Evolutionary conservation across 2,329 filamentous ascomycete species (phyloP).

Genomic region (Tolypocladium guangdongense): DNA sequence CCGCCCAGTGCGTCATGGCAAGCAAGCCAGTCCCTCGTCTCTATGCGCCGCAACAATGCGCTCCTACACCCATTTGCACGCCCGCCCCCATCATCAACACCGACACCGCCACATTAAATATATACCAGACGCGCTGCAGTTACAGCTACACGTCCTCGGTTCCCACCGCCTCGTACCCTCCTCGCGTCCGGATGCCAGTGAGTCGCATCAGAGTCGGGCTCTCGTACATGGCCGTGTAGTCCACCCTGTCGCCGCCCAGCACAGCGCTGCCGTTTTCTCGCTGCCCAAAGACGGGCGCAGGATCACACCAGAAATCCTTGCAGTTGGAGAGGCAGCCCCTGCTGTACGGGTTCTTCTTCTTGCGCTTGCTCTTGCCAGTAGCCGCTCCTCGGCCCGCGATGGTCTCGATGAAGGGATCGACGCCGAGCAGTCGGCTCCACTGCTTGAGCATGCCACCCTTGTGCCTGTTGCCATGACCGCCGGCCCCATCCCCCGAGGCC

Average conservation of each 20-base stretch:
- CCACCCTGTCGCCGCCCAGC: constrained; percentile 67
- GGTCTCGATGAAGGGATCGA: constrained; percentile 90
- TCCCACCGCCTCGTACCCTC: constrained; percentile 53
- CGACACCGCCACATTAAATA: neutral
- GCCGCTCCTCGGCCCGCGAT: constrained; percentile 74
- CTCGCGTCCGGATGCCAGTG: constrained; percentile 35
- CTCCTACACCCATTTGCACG: neutral
- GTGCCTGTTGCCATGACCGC: constrained; percentile 39
- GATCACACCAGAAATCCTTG: constrained; percentile 92
- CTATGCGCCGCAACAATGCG: neutral
- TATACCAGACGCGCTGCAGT: neutral
- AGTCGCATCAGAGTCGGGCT: constrained; percentile 58
- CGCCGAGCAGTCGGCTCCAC: constrained; percentile 75
- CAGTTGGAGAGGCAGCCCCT: constrained; percentile 80
- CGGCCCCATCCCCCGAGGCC: constrained; percentile 27
- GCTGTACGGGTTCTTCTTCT: constrained; percentile 72
- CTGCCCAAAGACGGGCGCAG: constrained; percentile 67
- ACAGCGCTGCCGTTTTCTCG: constrained; percentile 64
- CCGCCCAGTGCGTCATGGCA: neutral
- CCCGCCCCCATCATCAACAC: neutral
- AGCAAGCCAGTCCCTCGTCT: neutral
- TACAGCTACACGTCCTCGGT: constrained; percentile 36
- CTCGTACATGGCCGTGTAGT: constrained; percentile 88
- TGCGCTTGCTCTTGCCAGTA: constrained; percentile 38
- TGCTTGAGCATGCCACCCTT: constrained; percentile 60